Percentiles rank a stretch among this genome's conserved stretches.
Conservation (phyloP, 805 yeast genomes). For the Suhomyces sp. region DNA sequence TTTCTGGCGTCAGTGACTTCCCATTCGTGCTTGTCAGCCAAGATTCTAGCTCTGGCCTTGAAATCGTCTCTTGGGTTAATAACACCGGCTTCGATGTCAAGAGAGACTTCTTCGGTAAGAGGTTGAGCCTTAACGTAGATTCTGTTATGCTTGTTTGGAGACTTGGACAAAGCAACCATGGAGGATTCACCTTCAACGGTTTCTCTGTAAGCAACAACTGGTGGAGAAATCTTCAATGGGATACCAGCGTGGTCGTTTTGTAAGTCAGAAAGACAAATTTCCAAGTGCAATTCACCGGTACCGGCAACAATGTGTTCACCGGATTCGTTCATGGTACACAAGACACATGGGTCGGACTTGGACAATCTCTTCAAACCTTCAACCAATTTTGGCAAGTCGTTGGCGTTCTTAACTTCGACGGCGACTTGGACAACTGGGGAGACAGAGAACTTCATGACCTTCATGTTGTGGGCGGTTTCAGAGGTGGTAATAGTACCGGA, state of each 20-base stretch:
- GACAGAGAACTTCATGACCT: constrained; percentile 99
- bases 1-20: constrained; percentile 99
- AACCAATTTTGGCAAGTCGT: constrained; percentile 98
- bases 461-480: constrained; percentile 98
- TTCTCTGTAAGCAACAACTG: constrained; percentile 98
- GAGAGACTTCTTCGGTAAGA: constrained; percentile 85
- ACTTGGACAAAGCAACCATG: constrained; percentile 95
- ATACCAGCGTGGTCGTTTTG: constrained; percentile 99
- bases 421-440: constrained; percentile 99
- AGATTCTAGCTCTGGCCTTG: constrained; percentile 97
- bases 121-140: constrained; percentile 97
- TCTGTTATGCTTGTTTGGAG: constrained; percentile 99
- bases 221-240: constrained; percentile 96
- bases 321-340: constrained; percentile 79
- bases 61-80: constrained; percentile 94
- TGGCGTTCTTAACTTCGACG: constrained; percentile 99
- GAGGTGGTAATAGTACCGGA: constrained; percentile 98
- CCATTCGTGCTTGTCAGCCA: constrained; percentile 99
- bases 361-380: constrained; percentile 99
- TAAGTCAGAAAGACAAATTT: constrained; percentile 93
- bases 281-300: constrained; percentile 99
- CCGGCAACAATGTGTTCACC: constrained; percentile 99
- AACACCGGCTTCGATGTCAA: constrained; percentile 91
- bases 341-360: constrained; percentile 99
- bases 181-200: constrained; percentile 92